Base-by-base conservation (phyloP, 148 eudicot species). In the Persicaria tinctoria region DNA sequence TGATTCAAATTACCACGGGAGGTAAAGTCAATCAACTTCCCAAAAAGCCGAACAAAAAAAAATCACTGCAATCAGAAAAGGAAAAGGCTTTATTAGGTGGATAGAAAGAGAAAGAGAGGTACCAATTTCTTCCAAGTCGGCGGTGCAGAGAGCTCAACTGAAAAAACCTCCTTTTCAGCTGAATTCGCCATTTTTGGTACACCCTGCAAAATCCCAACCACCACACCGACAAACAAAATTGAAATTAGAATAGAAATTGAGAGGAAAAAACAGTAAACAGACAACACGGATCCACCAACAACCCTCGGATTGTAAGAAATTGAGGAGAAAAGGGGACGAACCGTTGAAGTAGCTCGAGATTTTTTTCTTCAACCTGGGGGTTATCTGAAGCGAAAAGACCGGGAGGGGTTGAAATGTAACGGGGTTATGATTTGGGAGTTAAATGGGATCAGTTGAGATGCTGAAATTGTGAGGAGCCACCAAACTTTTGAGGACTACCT, bases 91-190 rank as follows among this genome's bases (percentile, higher is more conserved):
- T 41, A 66, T 11, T 66, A 41, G 70, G 48, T 12, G 13, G 10
- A 46, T 45, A 73, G 76, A 73, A 77, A 68, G 77, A 63, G 73
- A 23, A 23, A 53, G 76, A 69, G 51, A 59, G 50, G 23, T 54
- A 85, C 87, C 87, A 85, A 70, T 80, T 85, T 85, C 75, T 80
- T 82, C 87, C 85, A 85, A 23, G 80, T 73, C 66, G 85, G 79
- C 70, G 87, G 87, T 4, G 85, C 87, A 23, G 82, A 72, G 38
- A 85, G 83, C 82, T 85, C 87, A 47, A 82, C 75, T 5, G 87
- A 76, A 41, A 80, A 69, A 74, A 73, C 76, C 7, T 79, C 82
- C 78, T 75, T 66, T 48, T 72, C 78, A 54, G 59, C 79, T 73
- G 75, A 59, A 68, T 48, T 70, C 63, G 86, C 83, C 86, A 80